Evolutionary conservation across 768 basidiomycete species (phyloP).

Genomic region (Myochromella boudieri): DNA sequence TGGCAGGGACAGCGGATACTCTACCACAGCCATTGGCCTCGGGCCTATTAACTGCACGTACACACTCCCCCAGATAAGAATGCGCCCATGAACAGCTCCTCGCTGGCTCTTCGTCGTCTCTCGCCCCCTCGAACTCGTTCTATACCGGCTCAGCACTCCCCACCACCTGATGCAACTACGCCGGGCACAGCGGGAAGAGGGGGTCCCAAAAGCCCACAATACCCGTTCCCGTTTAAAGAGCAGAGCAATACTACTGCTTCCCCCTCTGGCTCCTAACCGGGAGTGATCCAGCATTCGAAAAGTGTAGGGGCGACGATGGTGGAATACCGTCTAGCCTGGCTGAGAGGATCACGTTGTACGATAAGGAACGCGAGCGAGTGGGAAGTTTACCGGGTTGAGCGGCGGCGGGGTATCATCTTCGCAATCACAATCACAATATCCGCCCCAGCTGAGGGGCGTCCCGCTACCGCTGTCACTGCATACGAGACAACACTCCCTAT

Average conservation of each 20-base stretch:
- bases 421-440: constrained; percentile 8
- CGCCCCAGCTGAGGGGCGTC: not conserved
- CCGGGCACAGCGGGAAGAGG: not conserved
- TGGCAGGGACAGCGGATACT: not conserved
- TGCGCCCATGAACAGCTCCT: constrained; percentile 3
- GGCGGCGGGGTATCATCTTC: too few relatives aligned
- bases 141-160: constrained; percentile 7
- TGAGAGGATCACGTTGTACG: constrained; percentile 9
- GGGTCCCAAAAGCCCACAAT: constrained; percentile 7
- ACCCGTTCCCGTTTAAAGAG: constrained; percentile 27
- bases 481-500: constrained; percentile 3
- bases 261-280: constrained; percentile 5
- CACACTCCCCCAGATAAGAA: constrained; percentile 14
- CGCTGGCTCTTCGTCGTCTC: constrained; percentile 16
- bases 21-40: not conserved
- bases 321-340: constrained; percentile 9
- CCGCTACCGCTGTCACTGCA: constrained; percentile 3
- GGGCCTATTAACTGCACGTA: constrained; percentile 9
- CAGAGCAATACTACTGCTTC: constrained; percentile 31
- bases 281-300: not conserved
- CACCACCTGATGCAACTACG: not conserved
- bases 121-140: constrained; percentile 19
- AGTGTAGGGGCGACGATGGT: not conserved
- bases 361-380: constrained; percentile 10
- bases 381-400: constrained; percentile 11